phyloP scores from a whole-genome alignment of 2,329 filamentous ascomycete genomes.

The Penicillium sp. region DNA sequence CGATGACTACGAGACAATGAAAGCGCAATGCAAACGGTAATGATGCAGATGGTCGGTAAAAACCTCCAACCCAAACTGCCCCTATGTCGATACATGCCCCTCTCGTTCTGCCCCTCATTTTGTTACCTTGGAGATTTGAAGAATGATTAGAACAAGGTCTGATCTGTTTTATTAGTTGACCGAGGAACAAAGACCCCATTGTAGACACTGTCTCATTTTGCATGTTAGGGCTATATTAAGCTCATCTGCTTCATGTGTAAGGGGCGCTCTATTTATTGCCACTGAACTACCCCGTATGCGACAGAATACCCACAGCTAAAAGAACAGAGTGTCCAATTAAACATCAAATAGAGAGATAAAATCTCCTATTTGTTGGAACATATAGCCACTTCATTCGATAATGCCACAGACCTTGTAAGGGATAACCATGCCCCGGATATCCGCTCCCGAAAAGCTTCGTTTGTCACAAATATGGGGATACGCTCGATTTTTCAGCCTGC shows the following conservation, averaged over 20 bases:
- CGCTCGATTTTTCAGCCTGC: neutral
- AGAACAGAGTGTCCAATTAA: neutral
- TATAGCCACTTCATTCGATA: neutral
- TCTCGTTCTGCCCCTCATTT: conserved; percentile 9
- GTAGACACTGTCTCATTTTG: conserved; percentile 6
- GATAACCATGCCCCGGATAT: neutral
- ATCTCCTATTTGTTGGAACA: neutral
- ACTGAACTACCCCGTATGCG: neutral
- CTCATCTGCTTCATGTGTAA: conserved; percentile 9
- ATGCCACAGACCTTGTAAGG: neutral
- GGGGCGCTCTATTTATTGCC: conserved; percentile 4
- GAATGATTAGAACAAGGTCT: neutral
- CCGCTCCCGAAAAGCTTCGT: neutral
- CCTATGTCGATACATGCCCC: conserved; percentile 1
- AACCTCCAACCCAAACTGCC: neutral
- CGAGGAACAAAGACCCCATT: neutral
- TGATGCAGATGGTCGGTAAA: neutral
- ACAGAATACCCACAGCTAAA: neutral
- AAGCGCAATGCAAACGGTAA: neutral
- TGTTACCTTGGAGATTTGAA: conserved; percentile 1
- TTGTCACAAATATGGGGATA: neutral
- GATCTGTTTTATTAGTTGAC: neutral
- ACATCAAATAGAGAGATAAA: neutral
- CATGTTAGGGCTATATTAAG: conserved; percentile 13
- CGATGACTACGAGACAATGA: neutral